Conservation (phyloP, 2,329 filamentous ascomycete species). For the Botrytis deweyae region DNA sequence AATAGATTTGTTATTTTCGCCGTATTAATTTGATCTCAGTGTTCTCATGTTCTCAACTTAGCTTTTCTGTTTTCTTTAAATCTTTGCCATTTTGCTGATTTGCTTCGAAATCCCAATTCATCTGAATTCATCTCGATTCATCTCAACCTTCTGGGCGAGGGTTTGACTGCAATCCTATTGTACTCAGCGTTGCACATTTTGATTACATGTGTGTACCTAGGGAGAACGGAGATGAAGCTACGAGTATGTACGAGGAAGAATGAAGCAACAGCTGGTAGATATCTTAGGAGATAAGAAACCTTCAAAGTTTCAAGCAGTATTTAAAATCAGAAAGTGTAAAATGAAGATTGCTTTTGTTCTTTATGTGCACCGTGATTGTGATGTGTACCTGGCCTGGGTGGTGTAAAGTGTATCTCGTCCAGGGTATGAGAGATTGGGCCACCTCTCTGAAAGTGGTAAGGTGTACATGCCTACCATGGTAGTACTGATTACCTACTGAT, state of each 20-base stretch:
- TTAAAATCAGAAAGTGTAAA: background rate
- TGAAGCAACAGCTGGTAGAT: background rate
- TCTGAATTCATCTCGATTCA: background rate
- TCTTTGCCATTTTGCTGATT: background rate
- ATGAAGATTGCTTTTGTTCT: background rate
- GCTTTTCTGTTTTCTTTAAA: background rate
- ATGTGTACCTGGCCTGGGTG: background rate
- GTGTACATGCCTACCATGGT: background rate
- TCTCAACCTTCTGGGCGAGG: background rate
- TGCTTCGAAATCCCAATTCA: background rate
- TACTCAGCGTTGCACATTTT: background rate
- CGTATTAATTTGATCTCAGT: background rate
- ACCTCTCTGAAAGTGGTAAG: background rate
- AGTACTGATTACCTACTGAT: background rate
- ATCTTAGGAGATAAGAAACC: background rate
- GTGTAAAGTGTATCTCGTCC: background rate
- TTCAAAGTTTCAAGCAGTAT: background rate
- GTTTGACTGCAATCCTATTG: background rate
- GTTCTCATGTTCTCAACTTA: background rate
- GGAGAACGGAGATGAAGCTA: background rate
- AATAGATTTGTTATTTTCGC: background rate
- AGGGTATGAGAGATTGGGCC: background rate
- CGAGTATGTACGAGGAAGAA: no score
- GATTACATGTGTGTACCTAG: background rate
- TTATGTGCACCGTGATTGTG: background rate